Base-by-base conservation (phyloP, 192 early-diverging fungal genomes). In the Coemansia sp. region DNA sequence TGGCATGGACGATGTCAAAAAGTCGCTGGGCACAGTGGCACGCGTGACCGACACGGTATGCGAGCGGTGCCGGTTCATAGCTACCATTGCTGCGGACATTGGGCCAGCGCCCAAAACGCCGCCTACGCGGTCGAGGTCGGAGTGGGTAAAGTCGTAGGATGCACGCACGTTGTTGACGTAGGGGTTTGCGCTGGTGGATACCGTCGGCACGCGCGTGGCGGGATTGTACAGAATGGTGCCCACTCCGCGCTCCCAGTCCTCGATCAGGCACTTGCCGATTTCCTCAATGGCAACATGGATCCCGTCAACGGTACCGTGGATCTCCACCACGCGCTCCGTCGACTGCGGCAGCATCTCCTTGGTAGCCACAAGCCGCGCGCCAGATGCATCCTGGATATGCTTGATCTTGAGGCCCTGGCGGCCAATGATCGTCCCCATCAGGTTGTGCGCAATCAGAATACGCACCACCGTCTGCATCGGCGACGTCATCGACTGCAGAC, bases 391-490 rank as follows among this genome's bases (percentile, higher is more conserved):
- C 79, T 97, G 95, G 50, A 98, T 90, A 62, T 94, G 89, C 81
- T 93, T 96, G 71, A 98, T 97, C 79, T 92, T 93, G 53, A 82
- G 62, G 44, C 94, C 94, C 65, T 86, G 86, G 58, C 93, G 91
- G 34, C 96, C 96, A 75, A 98, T 96, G 56, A 98, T 82, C 49
- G 87, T 88, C 16, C 90, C 90, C 86, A 98, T 93, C 40, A 90
- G 75, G 58, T 85, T 83, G 71, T 94, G 87, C 18, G 94, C 91
- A 59, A 98, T 91, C 60, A 98, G 81, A 15, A 98, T 69, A 20
- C 93, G 88, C 48, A 98, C 78, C 5, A 87, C 83, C 11, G 87
- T 83, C 54, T 74, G 78, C 44, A 40, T 31, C 36, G 66, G 51
- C 53, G 82, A 82, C 42, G 78, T 44, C 18, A 80, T 71, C 47